Conservation (phyloP, 2,329 filamentous ascomycete genomes). For the Catunica adiposa region DNA sequence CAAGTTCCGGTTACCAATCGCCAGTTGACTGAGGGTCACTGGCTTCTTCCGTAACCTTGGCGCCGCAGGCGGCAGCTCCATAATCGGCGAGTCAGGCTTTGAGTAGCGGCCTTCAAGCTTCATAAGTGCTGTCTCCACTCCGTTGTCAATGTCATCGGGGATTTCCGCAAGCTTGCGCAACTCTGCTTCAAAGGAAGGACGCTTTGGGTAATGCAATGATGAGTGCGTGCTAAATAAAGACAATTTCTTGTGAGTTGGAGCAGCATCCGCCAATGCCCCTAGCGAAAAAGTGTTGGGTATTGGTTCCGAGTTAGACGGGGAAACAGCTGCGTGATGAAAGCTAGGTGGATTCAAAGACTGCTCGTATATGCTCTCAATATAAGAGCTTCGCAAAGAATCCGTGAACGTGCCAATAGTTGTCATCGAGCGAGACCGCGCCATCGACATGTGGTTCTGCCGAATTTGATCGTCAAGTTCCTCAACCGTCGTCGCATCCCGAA, state of each 20-base stretch:
- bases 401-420: conserved; percentile 45
- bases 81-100: conserved; percentile 20
- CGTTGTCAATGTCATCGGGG: conserved; percentile 69
- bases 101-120: conserved; percentile 83
- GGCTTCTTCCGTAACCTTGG: conserved; percentile 11
- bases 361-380: conserved; percentile 26
- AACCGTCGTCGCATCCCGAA: conserved; percentile 51
- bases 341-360: not conserved
- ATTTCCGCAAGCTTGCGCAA: conserved; percentile 76
- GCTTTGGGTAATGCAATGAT: conserved; percentile 41
- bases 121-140: conserved; percentile 77
- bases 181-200: conserved; percentile 72
- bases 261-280: conserved; percentile 27
- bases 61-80: not conserved
- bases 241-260: conserved; percentile 22
- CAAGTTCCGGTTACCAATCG: conserved; percentile 22
- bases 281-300: conserved; percentile 37
- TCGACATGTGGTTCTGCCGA: not conserved
- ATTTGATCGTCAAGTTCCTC: conserved; percentile 35
- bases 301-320: conserved; percentile 24
- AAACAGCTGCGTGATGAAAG: conserved; percentile 28
- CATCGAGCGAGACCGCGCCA: conserved; percentile 28
- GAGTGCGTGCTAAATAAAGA: conserved; percentile 46
- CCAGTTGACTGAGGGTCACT: conserved; percentile 11
- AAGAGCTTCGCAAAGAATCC: conserved; percentile 41